Base-by-base conservation (phyloP, 2,329 filamentous ascomycete genomes). In the Calonectria naviculata region DNA sequence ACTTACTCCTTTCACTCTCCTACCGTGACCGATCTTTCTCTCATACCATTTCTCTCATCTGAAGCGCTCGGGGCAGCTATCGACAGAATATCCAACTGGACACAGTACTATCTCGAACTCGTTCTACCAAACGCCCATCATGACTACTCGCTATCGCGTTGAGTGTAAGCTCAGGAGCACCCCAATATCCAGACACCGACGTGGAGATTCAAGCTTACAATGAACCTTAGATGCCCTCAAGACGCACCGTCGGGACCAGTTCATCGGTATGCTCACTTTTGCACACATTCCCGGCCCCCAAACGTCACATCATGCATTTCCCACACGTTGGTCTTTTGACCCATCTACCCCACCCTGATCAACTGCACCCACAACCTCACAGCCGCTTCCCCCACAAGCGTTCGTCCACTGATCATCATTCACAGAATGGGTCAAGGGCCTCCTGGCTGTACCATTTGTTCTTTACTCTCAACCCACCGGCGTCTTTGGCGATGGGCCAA, bases 391-490 rank as follows among this genome's bases (percentile, higher is more conserved):
- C 62, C n/a, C n/a, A 38, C 29, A 34, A 15, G 49, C 26, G 15
- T 28, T 28, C 58, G 36, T 47, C 26, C 31, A 17, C 72, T 74
- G 34, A 75, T 52, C 36, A 24, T 41, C 15, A n/a, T 54, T 21
- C n/a, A 72, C 78, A 91, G 95, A 98, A 93, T 98, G 96, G 96
- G 94, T 98, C 87, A 98, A 99, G 85, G 94, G 93, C 44, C 89
- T 98, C 5, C 87, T 98, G 15, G 97, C 97, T 1, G 96, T 98
- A 0, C 97, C 97, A 0, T 99, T 99, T 81, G 96, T 99, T 44
- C 90, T 99, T 65, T 95, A 98, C 82, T 98, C 96, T 1, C 95
- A 98, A 81, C 97, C 97, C 4, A 97, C 95, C 1, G 95, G 95
- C 24, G 91, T 95, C 47, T 95, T 96, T 78, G 93, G 95, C 74